Evolutionary conservation across 306 rosid species (phyloP).

Genomic region (Citrullus colocynthis): DNA sequence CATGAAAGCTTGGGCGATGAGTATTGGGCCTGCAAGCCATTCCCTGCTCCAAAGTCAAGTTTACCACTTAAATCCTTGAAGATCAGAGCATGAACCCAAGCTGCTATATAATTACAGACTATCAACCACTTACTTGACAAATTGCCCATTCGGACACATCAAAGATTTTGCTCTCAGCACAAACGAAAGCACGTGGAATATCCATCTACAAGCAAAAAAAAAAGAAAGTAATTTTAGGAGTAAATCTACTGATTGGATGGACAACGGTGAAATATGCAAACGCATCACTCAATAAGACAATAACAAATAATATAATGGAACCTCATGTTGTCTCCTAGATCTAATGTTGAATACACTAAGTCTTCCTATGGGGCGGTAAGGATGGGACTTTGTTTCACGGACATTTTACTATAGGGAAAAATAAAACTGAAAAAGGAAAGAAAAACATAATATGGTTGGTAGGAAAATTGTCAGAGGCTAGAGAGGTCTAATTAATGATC

Average conservation of each 20-base stretch:
- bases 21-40: conserved; percentile 99
- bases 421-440: background rate
- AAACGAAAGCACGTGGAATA: conserved; percentile 95
- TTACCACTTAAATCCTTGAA: background rate
- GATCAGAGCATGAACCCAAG: background rate
- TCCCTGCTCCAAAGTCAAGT: conserved; percentile 37
- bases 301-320: background rate
- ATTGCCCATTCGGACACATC: conserved; percentile 99
- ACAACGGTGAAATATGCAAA: background rate
- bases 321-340: background rate
- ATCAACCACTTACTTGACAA: conserved; percentile 65
- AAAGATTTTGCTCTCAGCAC: conserved; percentile 94
- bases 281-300: background rate
- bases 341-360: background rate
- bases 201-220: conserved; percentile 38
- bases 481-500: background rate
- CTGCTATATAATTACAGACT: background rate
- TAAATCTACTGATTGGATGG: background rate
- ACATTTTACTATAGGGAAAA: background rate
- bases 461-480: background rate
- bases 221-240: background rate
- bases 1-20: conserved; percentile 91
- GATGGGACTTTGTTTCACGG: background rate
- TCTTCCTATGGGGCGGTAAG: background rate
- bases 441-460: background rate